Evolutionary conservation across 345 rosid species (phyloP), one percentile per base, ranked within the genome.

Genomic region (Dipteronia dyeriana): DNA sequence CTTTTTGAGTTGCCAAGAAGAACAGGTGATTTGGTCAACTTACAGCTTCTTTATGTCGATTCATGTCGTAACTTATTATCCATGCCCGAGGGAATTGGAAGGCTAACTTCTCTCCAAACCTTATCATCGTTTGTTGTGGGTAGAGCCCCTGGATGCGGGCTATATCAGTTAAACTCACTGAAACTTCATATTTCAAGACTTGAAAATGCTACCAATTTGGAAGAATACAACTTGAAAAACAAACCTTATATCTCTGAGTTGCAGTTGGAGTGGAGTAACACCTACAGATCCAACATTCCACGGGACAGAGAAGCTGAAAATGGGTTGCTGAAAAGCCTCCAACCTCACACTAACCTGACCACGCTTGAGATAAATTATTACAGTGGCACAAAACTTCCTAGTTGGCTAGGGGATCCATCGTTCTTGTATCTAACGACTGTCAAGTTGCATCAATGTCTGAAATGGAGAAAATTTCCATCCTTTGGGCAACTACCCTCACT

Each of bases 401-500:
- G 19, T 38, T 78, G 77, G 81, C 17, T 78, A 12, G 76, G 72
- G 26, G 47, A 72, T 38, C 60, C 60, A 14, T 73, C 39, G 53
- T 78, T 78, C 59, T 9, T 20, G 16, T 51, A 17, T 53, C 16
- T 78, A 22, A 20, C 11, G 17, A 22, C 64, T 5, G 0, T 78
- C 31, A 65, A 13, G 47, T 23, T 78, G 10, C 3, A 9, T 22
- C 19, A 68, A 13, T 72, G 81, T 31, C 56, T 13, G 45, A 26
- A 66, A 2, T 71, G 73, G 31, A 23, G 53, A 12, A 3, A 10
- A 1, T 45, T 80, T 3, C 70, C 83, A 29, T 38, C 83, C 1
- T 76, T 76, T 19, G 79, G 79, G 53, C 76, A 63, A 29, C 31
- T 80, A 16, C 61, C 54, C 3, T 38, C 59, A 51, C 76, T 78